phyloP scores from a whole-genome alignment of 208 protist genomes.

The Leishmania tropica region DNA sequence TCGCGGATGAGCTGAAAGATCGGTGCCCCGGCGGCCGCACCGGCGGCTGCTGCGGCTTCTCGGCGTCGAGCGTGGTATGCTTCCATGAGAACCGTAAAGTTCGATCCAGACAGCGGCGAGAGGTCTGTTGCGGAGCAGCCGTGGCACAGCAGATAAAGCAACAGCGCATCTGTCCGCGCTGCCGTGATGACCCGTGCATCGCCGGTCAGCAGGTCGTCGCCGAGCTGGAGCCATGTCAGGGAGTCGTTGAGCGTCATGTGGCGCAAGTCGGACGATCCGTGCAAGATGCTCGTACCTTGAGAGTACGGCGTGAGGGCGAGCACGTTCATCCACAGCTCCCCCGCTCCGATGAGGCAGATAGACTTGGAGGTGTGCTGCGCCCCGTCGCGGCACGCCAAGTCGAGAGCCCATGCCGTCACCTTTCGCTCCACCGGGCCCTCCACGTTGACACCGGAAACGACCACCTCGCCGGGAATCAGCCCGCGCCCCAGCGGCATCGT shows the following conservation, averaged over 20 bases:
- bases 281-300: constrained; percentile 58
- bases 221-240: constrained; percentile 76
- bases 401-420: constrained; percentile 82
- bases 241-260: constrained; percentile 58
- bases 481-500: constrained; percentile 62
- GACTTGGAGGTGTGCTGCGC: constrained; percentile 59
- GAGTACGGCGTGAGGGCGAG: constrained; percentile 79
- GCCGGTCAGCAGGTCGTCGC: constrained; percentile 39
- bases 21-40: background rate
- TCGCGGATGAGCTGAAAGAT: constrained; percentile 16
- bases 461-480: constrained; percentile 63
- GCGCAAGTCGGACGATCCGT: constrained; percentile 57
- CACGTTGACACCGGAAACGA: constrained; percentile 68
- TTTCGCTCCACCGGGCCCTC: constrained; percentile 81
- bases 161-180: constrained; percentile 73
- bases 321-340: constrained; percentile 70
- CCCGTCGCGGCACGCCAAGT: constrained; percentile 73
- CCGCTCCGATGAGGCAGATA: constrained; percentile 71
- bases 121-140: constrained; percentile 68
- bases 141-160: constrained; percentile 65
- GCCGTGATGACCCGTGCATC: constrained; percentile 51
- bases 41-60: background rate
- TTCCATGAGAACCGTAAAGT: constrained; percentile 52
- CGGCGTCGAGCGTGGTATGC: constrained; percentile 40
- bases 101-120: constrained; percentile 25